Evolutionary conservation across 192 early-diverging fungal genomes (phyloP).

Genomic region (Tieghemiomyces parasiticus): DNA sequence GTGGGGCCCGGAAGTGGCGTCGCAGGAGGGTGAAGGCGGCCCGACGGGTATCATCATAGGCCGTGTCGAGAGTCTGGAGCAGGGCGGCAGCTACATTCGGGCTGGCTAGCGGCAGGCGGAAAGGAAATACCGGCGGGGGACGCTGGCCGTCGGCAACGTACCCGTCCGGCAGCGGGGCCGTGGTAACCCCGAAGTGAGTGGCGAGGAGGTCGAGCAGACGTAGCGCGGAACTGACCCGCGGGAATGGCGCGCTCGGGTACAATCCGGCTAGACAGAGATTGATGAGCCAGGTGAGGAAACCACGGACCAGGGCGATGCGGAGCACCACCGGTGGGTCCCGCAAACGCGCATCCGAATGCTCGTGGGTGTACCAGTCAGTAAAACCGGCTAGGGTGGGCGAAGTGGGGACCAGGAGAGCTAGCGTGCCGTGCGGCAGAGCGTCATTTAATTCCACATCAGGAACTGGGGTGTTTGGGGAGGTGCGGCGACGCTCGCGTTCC

Average conservation of each 20-base stretch:
- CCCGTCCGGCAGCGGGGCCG: constrained; percentile 29
- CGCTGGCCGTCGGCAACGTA: constrained; percentile 13
- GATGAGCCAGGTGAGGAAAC: constrained; percentile 45
- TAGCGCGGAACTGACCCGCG: constrained; percentile 44
- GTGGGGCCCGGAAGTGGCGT: constrained; percentile 40
- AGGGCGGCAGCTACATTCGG: constrained; percentile 34
- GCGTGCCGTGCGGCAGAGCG: background rate
- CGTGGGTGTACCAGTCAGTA: background rate
- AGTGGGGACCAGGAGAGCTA: background rate
- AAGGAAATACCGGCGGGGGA: constrained; percentile 32
- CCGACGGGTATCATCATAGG: constrained; percentile 61
- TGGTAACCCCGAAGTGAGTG: constrained; percentile 33
- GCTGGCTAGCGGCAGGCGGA: constrained; percentile 31
- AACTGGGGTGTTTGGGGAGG: background rate
- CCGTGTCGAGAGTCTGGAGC: constrained; percentile 40
- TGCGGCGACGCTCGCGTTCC: constrained; percentile 5
- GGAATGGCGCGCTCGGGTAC: constrained; percentile 63
- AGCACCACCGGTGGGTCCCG: background rate
- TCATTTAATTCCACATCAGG: background rate
- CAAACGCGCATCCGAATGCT: background rate
- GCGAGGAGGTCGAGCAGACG: constrained; percentile 32
- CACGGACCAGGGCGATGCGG: background rate
- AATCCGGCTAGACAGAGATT: constrained; percentile 37
- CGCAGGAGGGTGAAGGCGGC: constrained; percentile 57
- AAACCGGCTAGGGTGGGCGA: background rate